Evolutionary conservation across 495 filamentous ascomycete species (phyloP), one percentile per base, ranked within the genome.

Genomic region (Xylaria acuta): DNA sequence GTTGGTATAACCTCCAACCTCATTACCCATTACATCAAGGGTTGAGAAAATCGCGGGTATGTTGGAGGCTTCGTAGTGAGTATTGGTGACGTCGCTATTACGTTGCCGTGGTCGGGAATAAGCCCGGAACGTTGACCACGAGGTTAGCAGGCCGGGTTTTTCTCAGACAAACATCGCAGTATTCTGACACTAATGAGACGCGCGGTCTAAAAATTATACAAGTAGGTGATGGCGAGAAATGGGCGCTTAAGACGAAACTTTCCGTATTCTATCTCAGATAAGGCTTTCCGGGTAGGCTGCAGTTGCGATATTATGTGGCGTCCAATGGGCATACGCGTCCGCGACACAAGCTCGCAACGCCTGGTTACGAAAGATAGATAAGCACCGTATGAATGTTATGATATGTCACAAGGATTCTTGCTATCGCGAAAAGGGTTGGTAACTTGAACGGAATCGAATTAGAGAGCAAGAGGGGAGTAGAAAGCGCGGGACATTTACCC

Each of bases 281-380:
- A 67, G 65, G 6, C 65, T 41, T 54, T 38, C 65, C 49, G 36
- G 43, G 30, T 4, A 36, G 47, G 65, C 41, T 49, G 25, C 40
- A n/a, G 65, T 41, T 3, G 65, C 65, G 49, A 67, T 32, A 67
- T 51, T 22, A 43, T 30, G 65, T 67, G 65, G 65, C 65, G 65
- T 54, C 65, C 65, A 67, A 67, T 67, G 14, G 34, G 47, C 47
- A 67, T 20, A 67, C n/a, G 8, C 16, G 6, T 67, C 65, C 12
- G 49, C 49, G 36, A 36, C 65, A 27, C 45, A 40, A 40, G 32
- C 22, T 18, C 16, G 49, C 7, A 56, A 27, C 1, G 20, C 12
- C 47, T 41, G 36, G 36, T 30, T 5, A 30, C 41, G 25, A 5
- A 56, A 41, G n/a, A 53, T 53, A 67, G 49, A 41, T 40, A 65